Conservation (phyloP, 2,329 filamentous ascomycete species). For the Penicillium sp. region DNA sequence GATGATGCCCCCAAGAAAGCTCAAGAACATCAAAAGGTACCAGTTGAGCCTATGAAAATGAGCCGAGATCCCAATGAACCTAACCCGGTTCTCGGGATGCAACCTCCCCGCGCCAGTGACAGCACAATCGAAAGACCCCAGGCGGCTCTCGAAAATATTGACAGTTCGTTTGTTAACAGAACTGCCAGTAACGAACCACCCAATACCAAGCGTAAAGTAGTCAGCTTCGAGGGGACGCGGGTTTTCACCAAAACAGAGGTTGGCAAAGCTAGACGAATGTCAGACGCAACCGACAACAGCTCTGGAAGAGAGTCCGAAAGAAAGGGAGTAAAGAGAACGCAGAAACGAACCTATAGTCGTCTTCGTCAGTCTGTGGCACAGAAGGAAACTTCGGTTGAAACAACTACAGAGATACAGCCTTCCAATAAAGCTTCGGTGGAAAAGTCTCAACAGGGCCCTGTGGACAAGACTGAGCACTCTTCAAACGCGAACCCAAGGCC, state of each 20-base stretch:
- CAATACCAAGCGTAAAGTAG: slow-evolving; percentile 23
- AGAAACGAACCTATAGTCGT: slow-evolving; percentile 25
- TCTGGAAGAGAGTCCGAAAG: slow-evolving; percentile 1
- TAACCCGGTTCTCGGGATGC: background rate
- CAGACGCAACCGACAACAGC: slow-evolving; percentile 4
- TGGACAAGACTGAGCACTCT: background rate
- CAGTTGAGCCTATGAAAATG: background rate
- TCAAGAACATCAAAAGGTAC: background rate
- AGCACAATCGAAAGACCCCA: background rate
- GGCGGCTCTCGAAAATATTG: background rate
- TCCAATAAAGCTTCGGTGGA: background rate
- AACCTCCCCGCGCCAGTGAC: background rate
- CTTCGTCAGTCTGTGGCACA: slow-evolving; percentile 15
- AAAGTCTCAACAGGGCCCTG: background rate
- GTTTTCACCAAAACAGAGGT: background rate
- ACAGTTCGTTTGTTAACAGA: background rate
- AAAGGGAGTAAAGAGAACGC: slow-evolving; percentile 16
- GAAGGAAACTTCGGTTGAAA: background rate
- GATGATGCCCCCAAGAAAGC: background rate
- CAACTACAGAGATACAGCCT: background rate
- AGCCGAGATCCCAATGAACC: background rate
- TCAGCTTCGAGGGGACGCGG: slow-evolving; percentile 21
- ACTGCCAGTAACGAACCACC: background rate
- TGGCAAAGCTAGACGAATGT: slow-evolving; percentile 2
- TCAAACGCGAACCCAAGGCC: background rate